A percentile compares a stretch with the other conserved stretches of the same genome.
phyloP scores from a whole-genome alignment of 192 early-diverging fungal genomes.

The Backusella morwellensis region DNA sequence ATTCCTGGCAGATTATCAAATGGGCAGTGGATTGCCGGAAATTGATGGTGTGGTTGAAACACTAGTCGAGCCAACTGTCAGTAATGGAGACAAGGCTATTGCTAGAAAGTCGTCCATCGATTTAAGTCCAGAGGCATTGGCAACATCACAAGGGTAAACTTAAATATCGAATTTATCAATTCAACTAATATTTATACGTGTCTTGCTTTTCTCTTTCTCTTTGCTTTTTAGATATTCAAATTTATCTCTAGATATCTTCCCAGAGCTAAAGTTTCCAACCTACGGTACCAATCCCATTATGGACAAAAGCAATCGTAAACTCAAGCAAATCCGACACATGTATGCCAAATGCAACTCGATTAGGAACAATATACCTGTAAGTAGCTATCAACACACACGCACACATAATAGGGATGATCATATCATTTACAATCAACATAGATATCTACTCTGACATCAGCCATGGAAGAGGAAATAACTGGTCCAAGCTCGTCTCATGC shows the following conservation, averaged over 20 bases:
- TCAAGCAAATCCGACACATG: conserved; percentile 41
- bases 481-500: background rate
- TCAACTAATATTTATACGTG: background rate
- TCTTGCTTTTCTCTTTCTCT: background rate
- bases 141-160: background rate
- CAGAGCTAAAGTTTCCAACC: conserved; percentile 33
- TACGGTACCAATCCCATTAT: conserved; percentile 36
- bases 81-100: background rate
- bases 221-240: background rate
- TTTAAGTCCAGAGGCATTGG: background rate
- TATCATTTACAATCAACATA: background rate
- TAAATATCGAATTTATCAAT: background rate
- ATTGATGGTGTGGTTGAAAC: conserved; percentile 20
- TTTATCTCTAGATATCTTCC: conserved; percentile 41
- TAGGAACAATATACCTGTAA: conserved; percentile 39
- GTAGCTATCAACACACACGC: background rate
- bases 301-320: conserved; percentile 40
- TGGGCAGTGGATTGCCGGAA: conserved; percentile 40
- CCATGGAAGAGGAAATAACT: background rate
- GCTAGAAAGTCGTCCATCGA: background rate
- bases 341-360: conserved; percentile 46
- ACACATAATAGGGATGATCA: background rate
- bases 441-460: background rate
- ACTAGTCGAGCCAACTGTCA: background rate
- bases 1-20: conserved; percentile 49